Conservation (phyloP, 164 flowering plant genomes). For the Tetrastigma voinierianum region DNA sequence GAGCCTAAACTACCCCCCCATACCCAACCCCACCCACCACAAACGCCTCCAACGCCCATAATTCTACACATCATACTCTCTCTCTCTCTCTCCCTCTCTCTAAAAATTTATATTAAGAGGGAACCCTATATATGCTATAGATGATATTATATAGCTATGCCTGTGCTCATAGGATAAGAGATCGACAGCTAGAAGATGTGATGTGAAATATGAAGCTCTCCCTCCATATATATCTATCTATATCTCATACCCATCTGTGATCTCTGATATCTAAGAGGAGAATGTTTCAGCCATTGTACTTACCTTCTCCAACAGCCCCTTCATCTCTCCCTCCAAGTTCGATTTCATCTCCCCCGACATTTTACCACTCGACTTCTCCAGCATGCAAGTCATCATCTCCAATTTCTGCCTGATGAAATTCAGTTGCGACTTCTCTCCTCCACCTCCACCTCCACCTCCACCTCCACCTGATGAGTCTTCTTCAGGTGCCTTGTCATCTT, state of each 20-base stretch:
- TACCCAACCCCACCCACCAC: too few relatives aligned
- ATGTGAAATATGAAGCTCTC: background rate
- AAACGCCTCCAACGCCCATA: too few relatives aligned
- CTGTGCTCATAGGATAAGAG: background rate
- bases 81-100: background rate
- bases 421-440: slow-evolving; percentile 14
- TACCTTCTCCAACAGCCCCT: slow-evolving; percentile 35
- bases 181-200: too few relatives aligned
- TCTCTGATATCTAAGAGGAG: background rate
- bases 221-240: too few relatives aligned
- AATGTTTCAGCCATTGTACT: slow-evolving; percentile 11
- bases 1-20: too few relatives aligned
- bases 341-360: slow-evolving; percentile 26
- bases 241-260: background rate
- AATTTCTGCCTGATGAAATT: slow-evolving; percentile 33
- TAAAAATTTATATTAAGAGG: background rate
- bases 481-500: slow-evolving; percentile 1
- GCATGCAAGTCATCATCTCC: slow-evolving; percentile 27
- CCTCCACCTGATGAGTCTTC: too few relatives aligned
- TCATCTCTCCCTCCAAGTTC: slow-evolving; percentile 29
- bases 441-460: too few relatives aligned
- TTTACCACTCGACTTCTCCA: slow-evolving; percentile 30
- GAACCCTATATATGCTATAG: too few relatives aligned
- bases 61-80: too few relatives aligned
- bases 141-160: too few relatives aligned